Conservation (phyloP, 1,139 yeast species). For the Debaryomyces fabryi region DNA sequence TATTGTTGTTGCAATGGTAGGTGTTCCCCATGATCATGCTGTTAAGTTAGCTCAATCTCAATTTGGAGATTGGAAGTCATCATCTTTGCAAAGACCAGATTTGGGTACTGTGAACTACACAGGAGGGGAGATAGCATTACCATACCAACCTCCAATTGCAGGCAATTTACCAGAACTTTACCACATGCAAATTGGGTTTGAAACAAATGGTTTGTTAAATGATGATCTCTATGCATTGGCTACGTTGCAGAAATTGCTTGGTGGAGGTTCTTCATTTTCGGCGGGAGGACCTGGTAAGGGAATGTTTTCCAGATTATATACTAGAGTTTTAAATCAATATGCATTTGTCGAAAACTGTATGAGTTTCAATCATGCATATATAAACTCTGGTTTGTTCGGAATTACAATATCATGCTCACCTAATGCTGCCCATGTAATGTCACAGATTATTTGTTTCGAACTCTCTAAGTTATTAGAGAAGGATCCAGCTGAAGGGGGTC, state of each 20-base stretch:
- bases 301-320: slow-evolving; percentile 92
- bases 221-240: slow-evolving; percentile 93
- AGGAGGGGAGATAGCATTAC: slow-evolving; percentile 77
- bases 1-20: slow-evolving; percentile 85
- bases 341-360: slow-evolving; percentile 90
- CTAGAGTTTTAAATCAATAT: slow-evolving; percentile 86
- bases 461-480: slow-evolving; percentile 60
- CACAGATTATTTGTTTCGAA: slow-evolving; percentile 81
- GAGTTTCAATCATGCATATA: slow-evolving; percentile 86
- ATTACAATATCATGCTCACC: slow-evolving; percentile 84
- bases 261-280: slow-evolving; percentile 96
- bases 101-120: slow-evolving; percentile 61
- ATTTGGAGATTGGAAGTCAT: slow-evolving; percentile 61
- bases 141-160: slow-evolving; percentile 66
- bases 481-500: slow-evolving; percentile 59
- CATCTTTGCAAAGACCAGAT: slow-evolving; percentile 32
- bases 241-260: slow-evolving; percentile 86
- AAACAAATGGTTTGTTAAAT: slow-evolving; percentile 81
- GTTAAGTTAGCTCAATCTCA: slow-evolving; percentile 61
- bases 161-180: slow-evolving; percentile 80
- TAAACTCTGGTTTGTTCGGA: slow-evolving; percentile 91
- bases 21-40: slow-evolving; percentile 75
- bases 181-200: slow-evolving; percentile 86
- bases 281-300: slow-evolving; percentile 99
- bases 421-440: slow-evolving; percentile 79